Base-by-base conservation (phyloP, 371 early-diverging fungal genomes). In the Mucor irregularis region DNA sequence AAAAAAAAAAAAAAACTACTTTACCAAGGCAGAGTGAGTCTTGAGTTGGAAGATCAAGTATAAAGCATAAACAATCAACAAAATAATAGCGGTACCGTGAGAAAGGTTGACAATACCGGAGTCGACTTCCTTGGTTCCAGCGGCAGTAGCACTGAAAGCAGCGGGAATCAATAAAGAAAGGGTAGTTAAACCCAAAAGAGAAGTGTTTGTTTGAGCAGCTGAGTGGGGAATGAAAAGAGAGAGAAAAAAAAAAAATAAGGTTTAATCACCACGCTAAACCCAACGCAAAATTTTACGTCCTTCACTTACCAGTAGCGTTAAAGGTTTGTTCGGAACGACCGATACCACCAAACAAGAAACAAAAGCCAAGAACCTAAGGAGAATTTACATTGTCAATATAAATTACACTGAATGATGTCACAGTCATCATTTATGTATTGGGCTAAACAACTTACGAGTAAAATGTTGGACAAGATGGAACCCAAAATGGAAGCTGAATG, bases 391-490 rank as follows among this genome's bases (percentile, higher is more conserved):
- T n/a, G n/a, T n/a, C n/a, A n/a, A n/a, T n/a, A n/a, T n/a, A n/a
- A n/a, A n/a, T n/a, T n/a, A n/a, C n/a, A n/a, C n/a, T n/a, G n/a
- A n/a, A n/a, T n/a, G n/a, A 5, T n/a, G 29, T 17, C 21, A n/a
- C 26, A 22, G n/a, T n/a, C n/a, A n/a, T n/a, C n/a, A n/a, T n/a
- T n/a, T n/a, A 3, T 35, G 14, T 8, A 45, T 14, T 42, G 22
- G 44, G n/a, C 4, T 8, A 26, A 11, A 40, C 8, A 42, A 42
- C 21, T 51, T 69, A 69, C 89, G 49, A 93, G 71, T 29, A 94
- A 74, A 37, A 94, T 68, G 69, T 93, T 94, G 55, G 91, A 90
- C 28, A 94, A 77, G 22, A 93, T 87, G 10, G 91, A 91, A 13
- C 94, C 94, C 14, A 93, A 66, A 35, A 93, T 72, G n/a, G 93